Percentiles rank a stretch among this genome's conserved stretches.
These are phyloP conservation scores for Colletotrichum musicola DNA, from an alignment of 2,329 filamentous ascomycete species.

Conservation along the genomic window DNA sequence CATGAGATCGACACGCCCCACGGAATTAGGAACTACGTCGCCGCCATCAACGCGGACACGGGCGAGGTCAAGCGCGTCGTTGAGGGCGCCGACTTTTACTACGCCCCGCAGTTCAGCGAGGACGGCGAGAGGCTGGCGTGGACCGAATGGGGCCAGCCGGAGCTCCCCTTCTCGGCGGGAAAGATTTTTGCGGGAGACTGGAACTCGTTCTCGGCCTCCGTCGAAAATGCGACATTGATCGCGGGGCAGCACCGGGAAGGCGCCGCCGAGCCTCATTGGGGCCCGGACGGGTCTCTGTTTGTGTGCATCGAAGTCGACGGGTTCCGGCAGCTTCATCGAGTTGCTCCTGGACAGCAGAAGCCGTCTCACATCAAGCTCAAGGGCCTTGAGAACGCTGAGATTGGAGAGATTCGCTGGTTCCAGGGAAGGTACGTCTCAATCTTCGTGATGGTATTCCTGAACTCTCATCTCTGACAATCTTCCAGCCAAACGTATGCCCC, in stretches of 20 bases:
- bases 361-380: constrained; percentile 49
- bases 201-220: constrained; percentile 44
- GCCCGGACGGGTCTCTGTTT: constrained; percentile 60
- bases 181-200: constrained; percentile 60
- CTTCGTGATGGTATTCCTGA: neutral
- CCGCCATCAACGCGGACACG: constrained; percentile 55
- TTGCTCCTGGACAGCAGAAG: constrained; percentile 45
- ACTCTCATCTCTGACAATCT: neutral
- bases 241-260: constrained; percentile 58
- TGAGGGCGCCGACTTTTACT: constrained; percentile 65
- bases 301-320: constrained; percentile 60
- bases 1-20: constrained; percentile 52
- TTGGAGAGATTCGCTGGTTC: constrained; percentile 50
- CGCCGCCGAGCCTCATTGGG: constrained; percentile 64
- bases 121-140: constrained; percentile 62
- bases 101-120: constrained; percentile 60
- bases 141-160: constrained; percentile 67
- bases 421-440: constrained; percentile 47
- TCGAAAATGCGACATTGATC: constrained; percentile 51
- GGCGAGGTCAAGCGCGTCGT: constrained; percentile 55
- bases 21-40: constrained; percentile 53
- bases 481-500: constrained; percentile 55
- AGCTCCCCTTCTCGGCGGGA: constrained; percentile 64
- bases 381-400: constrained; percentile 56
- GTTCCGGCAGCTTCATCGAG: constrained; percentile 61